Evolutionary conservation across 1,284 basidiomycete genomes (phyloP).

Genomic region (Rhodotorula glutinis): DNA sequence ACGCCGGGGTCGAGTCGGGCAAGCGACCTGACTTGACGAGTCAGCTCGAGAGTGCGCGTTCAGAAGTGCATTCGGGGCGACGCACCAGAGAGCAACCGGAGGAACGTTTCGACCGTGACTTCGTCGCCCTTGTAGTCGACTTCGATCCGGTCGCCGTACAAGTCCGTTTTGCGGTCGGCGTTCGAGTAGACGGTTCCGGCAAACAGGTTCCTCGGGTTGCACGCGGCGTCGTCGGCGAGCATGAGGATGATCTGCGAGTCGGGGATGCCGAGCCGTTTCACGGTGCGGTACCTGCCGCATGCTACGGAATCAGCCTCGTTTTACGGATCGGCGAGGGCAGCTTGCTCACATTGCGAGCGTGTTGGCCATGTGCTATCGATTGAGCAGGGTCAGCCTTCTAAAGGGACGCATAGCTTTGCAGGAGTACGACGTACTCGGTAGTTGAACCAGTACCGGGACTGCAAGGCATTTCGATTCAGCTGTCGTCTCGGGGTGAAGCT

Average conservation of each 20-base stretch:
- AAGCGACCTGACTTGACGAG: constrained; percentile 59
- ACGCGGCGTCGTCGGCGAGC: constrained; percentile 95
- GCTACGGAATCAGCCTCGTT: background rate
- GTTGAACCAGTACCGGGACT: constrained; percentile 63
- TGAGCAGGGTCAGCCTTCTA: constrained; percentile 1
- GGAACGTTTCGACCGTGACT: constrained; percentile 93
- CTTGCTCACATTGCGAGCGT: constrained; percentile 80
- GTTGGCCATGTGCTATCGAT: constrained; percentile 89
- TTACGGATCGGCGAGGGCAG: background rate
- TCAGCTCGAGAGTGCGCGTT: background rate
- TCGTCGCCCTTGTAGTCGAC: constrained; percentile 98
- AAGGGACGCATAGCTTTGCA: background rate
- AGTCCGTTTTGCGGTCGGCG: constrained; percentile 70
- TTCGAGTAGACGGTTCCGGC: constrained; percentile 88
- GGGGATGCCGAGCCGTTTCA: constrained; percentile 95
- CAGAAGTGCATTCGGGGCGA: constrained; percentile 4
- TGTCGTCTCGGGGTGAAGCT: no score
- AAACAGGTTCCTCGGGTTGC: constrained; percentile 87
- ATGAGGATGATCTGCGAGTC: constrained; percentile 98
- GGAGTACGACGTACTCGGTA: constrained; percentile 70
- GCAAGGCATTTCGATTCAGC: background rate
- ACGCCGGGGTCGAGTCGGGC: constrained; percentile 68
- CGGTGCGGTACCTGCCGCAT: constrained; percentile 79
- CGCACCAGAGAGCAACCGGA: constrained; percentile 81
- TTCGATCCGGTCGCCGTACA: constrained; percentile 95